Evolutionary conservation across 2,329 filamentous ascomycete genomes (phyloP).

Genomic region (Conoideocrella luteorostrata): DNA sequence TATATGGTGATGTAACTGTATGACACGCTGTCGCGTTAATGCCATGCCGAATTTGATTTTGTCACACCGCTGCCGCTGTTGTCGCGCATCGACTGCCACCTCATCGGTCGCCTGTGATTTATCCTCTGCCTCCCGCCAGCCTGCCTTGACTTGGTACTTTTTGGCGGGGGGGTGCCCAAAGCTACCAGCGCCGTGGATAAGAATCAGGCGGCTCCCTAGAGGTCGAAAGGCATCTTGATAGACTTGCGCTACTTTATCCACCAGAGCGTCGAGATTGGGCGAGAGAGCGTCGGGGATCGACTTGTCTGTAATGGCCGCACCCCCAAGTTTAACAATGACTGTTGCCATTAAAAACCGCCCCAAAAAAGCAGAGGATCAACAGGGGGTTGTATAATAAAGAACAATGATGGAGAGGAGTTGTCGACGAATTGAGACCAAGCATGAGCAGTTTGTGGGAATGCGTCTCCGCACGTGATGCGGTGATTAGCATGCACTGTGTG

Average conservation of each 20-base stretch:
- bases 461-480: no score
- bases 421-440: no score
- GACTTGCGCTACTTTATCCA: background rate
- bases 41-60: conserved; percentile 5
- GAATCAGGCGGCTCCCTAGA: background rate
- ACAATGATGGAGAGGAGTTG: no score
- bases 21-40: conserved; percentile 2
- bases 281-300: conserved; percentile 1
- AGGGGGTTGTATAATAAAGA: no score
- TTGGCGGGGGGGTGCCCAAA: conserved; percentile 7
- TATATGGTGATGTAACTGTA: conserved; percentile 4
- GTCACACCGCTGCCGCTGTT: background rate
- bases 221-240: background rate
- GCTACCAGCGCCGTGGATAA: conserved; percentile 6
- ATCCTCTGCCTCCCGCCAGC: background rate
- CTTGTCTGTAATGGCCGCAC: conserved; percentile 8
- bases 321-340: conserved; percentile 5
- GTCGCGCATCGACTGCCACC: background rate
- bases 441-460: no score
- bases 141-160: conserved; percentile 1
- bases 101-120: background rate
- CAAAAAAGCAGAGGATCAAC: no score
- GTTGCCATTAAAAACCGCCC: no score
- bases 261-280: background rate
- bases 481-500: no score